Base-by-base conservation (phyloP, 2,329 filamentous ascomycete genomes). In the Arachnopeziza araneosa region DNA sequence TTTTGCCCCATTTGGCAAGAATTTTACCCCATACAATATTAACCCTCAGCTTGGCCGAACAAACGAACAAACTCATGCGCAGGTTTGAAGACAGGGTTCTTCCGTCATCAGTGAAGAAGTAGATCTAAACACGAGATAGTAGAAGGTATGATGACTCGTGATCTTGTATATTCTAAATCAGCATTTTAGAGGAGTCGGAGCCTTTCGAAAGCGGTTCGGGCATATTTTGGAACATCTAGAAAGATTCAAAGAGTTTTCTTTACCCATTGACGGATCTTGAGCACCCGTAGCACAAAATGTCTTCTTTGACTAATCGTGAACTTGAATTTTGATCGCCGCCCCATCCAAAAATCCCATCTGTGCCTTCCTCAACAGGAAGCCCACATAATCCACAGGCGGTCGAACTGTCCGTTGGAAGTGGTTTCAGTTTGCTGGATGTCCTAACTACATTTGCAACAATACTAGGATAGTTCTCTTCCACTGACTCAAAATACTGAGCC, bases 1-100 rank as follows among this genome's bases (percentile, higher is more conserved):
- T 96, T 79, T 85, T 96, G 71, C 95, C 95, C 19, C 95, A 99
- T 77, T 78, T 99, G 66, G 92, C 95, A 32, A 83, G 95, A 69
- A 98, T 99, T 70, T 78, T 99, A 70, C 95, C 95, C 52, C 95
- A 99, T 75, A 99, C 95, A 49, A 92, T 98, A 72, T 77, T 98
- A 67, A 99, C 93, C 0, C 83, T 99, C 67, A 95, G 87, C 64
- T 80, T 99, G 71, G 95, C 95, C 2, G 95, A 99, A 77, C 95
- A 99, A 79, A 98, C 95, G 10, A 97, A 96, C 76, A 97, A 96
- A 80, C 76, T 96, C 57, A 86, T 99, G 78, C 83, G 89, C 66
- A 89, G 84, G 73, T 76, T 96, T 36, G 95, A 99, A 76, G 70
- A 74, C 52, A 78, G 75, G 58, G 72, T 88, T 55, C 70, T 88